Conservation (phyloP, 306 rosid genomes). For the Begonia fuchsioides region DNA sequence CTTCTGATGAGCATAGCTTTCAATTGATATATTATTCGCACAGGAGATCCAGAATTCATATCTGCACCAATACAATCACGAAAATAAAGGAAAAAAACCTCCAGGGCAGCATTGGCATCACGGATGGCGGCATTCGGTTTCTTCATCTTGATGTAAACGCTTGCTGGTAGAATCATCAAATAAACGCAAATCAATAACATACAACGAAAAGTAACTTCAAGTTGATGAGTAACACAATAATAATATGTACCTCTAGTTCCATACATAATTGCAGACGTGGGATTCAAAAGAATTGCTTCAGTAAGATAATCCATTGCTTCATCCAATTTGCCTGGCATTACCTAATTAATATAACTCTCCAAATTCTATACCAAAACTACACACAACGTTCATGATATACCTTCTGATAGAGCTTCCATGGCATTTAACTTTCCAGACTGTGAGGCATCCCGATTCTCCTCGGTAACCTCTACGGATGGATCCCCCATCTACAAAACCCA, state of each 20-base stretch:
- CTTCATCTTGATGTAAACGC: conserved; percentile 80
- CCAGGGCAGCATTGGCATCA: conserved; percentile 78
- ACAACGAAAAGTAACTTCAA: background rate
- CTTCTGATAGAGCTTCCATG: conserved; percentile 68
- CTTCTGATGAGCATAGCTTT: no score
- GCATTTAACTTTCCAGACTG: conserved; percentile 59
- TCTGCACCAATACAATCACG: no score
- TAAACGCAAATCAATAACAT: conserved; percentile 1
- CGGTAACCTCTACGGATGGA: conserved; percentile 49
- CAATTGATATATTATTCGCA: no score
- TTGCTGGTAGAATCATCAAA: conserved; percentile 32
- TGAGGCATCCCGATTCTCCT: conserved; percentile 65
- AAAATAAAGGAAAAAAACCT: conserved; percentile 24
- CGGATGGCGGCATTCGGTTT: conserved; percentile 85
- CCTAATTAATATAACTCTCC: background rate
- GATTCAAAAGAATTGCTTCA: conserved; percentile 66
- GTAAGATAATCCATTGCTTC: conserved; percentile 64
- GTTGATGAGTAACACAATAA: background rate
- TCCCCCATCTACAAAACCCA: conserved; percentile 66
- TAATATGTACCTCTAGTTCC: conserved; percentile 54
- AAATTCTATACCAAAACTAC: background rate
- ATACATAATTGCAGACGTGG: conserved; percentile 82
- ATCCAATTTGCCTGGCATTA: conserved; percentile 48
- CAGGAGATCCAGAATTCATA: no score
- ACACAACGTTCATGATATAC: conserved; percentile 15